Base-by-base conservation (phyloP, 2,329 filamentous ascomycete genomes). In the Ascochyta fabae region DNA sequence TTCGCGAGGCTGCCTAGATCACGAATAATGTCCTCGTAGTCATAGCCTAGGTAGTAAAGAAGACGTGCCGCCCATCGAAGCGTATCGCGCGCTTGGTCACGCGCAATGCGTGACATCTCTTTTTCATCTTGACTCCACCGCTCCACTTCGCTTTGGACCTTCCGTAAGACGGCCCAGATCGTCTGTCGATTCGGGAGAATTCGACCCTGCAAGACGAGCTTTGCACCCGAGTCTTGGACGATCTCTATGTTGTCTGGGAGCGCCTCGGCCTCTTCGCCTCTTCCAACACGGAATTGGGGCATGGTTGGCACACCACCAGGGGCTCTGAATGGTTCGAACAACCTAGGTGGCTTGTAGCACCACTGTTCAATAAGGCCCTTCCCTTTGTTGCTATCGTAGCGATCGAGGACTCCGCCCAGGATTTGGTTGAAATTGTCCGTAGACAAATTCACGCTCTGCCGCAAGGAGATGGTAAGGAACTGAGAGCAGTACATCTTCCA, bases 371-470 rank as follows among this genome's bases (percentile, higher is more conserved):
- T 81, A 31, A 86, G 61, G 4, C 64, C 71, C 53, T 75, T 79
- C 54, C 82, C 86, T 31, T 75, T 75, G 9, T 59, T 51, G 53
- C 78, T 81, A 49, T 81, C 82, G 42, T 80, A 78, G 0, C 75
- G 74, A 26, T 81, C 77, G 3, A 84, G 79, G 8, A 86, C 75
- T n/a, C 81, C 83, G 39, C 79, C 75, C 6, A 89, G 80, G 6
- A 86, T 58, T 16, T 67, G 64, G 57, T 85, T 81, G 75, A 86
- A 86, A 6, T 80, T 70, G 3, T 69, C 65, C 0, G 76, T 63
- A 15, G 66, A 65, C 12, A 75, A 60, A 31, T 48, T 65, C 40
- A 74, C 58, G 10, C 22, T 45, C 50, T 71, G 67, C 15, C 68
- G 66, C 1, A 59, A 61, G 9, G 69, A 68, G 34, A 66, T 58